Evolutionary conservation across 202 grass and related monocot genomes (phyloP).

Genomic region (Digitaria exilis): DNA sequence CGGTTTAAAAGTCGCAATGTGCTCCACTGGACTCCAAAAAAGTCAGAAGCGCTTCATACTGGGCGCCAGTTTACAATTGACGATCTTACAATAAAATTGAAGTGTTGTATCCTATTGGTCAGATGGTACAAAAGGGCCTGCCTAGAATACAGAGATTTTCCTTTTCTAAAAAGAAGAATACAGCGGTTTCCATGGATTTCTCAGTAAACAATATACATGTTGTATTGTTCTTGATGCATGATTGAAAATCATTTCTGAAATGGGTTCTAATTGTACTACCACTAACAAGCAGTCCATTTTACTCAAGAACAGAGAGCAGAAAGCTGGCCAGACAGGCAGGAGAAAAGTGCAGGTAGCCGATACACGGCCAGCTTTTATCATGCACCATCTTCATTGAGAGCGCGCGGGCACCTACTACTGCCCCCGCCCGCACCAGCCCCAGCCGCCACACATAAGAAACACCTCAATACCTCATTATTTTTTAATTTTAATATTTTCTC

Average conservation of each 20-base stretch:
- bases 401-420: conserved; percentile 44
- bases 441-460: conserved; percentile 51
- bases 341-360: conserved; percentile 36
- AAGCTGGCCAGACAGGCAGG: conserved; percentile 17
- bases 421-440: conserved; percentile 35
- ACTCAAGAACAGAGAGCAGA: conserved; percentile 45
- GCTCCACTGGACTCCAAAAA: conserved; percentile 27
- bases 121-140: not conserved
- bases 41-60: conserved; percentile 28
- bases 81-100: conserved; percentile 14
- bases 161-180: too few species aligned
- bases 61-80: conserved; percentile 18
- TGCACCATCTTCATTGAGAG: conserved; percentile 46
- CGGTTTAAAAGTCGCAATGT: conserved; percentile 3
- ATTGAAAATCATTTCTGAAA: not conserved
- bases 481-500: not conserved
- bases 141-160: not conserved
- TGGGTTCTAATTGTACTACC: conserved; percentile 23
- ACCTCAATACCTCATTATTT: conserved; percentile 19
- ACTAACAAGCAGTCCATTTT: conserved; percentile 50
- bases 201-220: too few species aligned
- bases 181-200: not conserved
- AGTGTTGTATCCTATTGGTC: not conserved
- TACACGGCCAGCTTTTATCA: conserved; percentile 35
- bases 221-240: not conserved